Evolutionary conservation across 495 filamentous ascomycete species (phyloP), one percentile per base, ranked within the genome.

Genomic region (Aspergillus diversus): DNA sequence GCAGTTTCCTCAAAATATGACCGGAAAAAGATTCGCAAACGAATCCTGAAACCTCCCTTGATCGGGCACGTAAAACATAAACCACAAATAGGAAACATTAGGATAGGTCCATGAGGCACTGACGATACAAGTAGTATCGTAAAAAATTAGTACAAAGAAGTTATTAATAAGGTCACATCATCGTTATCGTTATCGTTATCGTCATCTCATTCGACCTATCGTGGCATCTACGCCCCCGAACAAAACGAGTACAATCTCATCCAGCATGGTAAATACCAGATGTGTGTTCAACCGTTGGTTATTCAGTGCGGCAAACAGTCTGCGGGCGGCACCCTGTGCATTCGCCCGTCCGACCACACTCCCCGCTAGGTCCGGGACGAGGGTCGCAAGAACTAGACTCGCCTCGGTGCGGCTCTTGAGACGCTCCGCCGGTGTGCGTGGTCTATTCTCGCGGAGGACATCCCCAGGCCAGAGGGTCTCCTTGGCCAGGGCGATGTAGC

Each of bases 311-410:
- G 90, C 92, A 74, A 92, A 92, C 49, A 94, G 83, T 52, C 90
- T 84, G 60, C 92, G 80, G 31, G 90, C 89, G 33, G 92, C 92
- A 52, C 86, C 90, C 73, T 94, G 90, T 15, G 92, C 92, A 77
- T 96, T 96, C 42, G 87, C 83, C 61, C 90, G 79, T 13, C 92
- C 92, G 12, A 96, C 92, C 13, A 96, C 92, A 71, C 89, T 93
- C 16, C 87, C 92, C 16, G 90, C 92, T 51, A 94, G 64, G 59
- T 86, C 92, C n/a, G 92, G 92, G 32, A 96, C 80, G 37, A 96
- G 82, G 27, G 90, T 92, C 12, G 90, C 90, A 39, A 96, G 81
- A 78, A 92, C 91, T 15, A 93, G 77, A 53, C 88, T 89, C 4
- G 91, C 92, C 73, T 96, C 92, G 7, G 71, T 72, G 34, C 80